A percentile compares a stretch with the other conserved stretches of the same genome.
These are phyloP conservation scores for Phytophthora sp. DNA, from an alignment of 352 stramenopile genomes.

Conservation along the genomic window DNA sequence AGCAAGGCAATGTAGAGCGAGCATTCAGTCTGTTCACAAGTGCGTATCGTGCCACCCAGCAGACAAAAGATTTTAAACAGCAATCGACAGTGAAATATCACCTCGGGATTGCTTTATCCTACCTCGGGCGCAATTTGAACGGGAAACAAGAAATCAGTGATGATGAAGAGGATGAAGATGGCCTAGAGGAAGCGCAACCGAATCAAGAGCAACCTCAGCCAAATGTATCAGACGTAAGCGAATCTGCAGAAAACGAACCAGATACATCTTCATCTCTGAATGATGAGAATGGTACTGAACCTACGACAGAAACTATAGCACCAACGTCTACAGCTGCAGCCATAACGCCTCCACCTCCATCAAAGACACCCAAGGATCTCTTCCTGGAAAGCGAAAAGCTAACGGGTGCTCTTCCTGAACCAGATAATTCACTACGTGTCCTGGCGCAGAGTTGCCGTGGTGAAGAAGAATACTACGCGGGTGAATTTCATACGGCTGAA, in stretches of 20 bases:
- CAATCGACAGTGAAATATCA: conserved; percentile 52
- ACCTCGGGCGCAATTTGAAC: conserved; percentile 26
- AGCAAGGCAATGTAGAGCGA: conserved; percentile 25
- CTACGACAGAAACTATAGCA: not conserved
- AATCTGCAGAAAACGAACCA: not conserved
- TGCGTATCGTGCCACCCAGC: conserved; percentile 37
- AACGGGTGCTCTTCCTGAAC: conserved; percentile 11
- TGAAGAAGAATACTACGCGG: conserved; percentile 45
- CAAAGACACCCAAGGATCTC: conserved; percentile 34
- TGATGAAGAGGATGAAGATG: conserved; percentile 24
- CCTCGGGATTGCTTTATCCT: conserved; percentile 40
- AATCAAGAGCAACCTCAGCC: not conserved
- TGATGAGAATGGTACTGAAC: not conserved
- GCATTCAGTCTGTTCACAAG: conserved; percentile 43
- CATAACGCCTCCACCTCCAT: not conserved
- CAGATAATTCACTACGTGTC: conserved; percentile 29
- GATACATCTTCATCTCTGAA: not conserved
- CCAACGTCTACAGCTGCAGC: not conserved
- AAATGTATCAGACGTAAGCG: not conserved
- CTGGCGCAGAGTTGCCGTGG: conserved; percentile 38
- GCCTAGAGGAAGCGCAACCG: not conserved
- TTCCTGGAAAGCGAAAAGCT: conserved; percentile 40
- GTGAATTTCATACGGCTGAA: conserved; percentile 50
- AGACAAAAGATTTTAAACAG: conserved; percentile 35
- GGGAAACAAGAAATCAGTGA: conserved; percentile 23